Conservation (phyloP, 2,329 filamentous ascomycete species). For the Stachybotrys elegans region DNA sequence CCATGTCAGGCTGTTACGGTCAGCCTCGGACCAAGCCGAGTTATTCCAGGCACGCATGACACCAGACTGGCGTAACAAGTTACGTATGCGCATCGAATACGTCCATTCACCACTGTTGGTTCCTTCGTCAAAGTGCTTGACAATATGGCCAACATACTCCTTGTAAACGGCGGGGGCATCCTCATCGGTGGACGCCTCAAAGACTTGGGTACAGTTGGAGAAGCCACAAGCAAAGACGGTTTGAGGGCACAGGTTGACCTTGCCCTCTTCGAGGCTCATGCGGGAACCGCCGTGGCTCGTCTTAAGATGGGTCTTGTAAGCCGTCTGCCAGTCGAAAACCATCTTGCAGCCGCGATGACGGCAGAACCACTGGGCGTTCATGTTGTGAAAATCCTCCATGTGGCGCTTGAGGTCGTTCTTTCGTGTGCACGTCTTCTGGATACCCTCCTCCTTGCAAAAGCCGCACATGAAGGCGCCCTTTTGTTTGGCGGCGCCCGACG, state of each 20-base stretch:
- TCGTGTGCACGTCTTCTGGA: slow-evolving; percentile 37
- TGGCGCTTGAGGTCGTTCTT: slow-evolving; percentile 45
- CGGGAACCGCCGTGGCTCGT: slow-evolving; percentile 36
- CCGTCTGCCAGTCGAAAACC: slow-evolving; percentile 43
- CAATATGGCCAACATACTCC: slow-evolving; percentile 40
- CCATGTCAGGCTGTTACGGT: slow-evolving; percentile 31
- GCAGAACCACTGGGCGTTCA: slow-evolving; percentile 41
- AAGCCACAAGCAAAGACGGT: slow-evolving; percentile 46
- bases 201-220: slow-evolving; percentile 36
- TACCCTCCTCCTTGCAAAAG: slow-evolving; percentile 37
- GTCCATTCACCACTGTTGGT: slow-evolving; percentile 35
- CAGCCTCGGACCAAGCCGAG: slow-evolving; percentile 27
- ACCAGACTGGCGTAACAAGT: slow-evolving; percentile 35
- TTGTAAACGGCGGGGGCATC: slow-evolving; percentile 34
- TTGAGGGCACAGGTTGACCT: slow-evolving; percentile 38
- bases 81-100: slow-evolving; percentile 39
- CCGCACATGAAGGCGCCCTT: slow-evolving; percentile 32
- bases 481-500: slow-evolving; percentile 25
- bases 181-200: slow-evolving; percentile 34
- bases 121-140: slow-evolving; percentile 41
- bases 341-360: slow-evolving; percentile 36
- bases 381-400: slow-evolving; percentile 43
- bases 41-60: slow-evolving; percentile 32
- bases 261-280: slow-evolving; percentile 36
- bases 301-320: slow-evolving; percentile 42